Evolutionary conservation across 31 red algal genomes (phyloP).

Genomic region (Bonnemaisonia californica): DNA sequence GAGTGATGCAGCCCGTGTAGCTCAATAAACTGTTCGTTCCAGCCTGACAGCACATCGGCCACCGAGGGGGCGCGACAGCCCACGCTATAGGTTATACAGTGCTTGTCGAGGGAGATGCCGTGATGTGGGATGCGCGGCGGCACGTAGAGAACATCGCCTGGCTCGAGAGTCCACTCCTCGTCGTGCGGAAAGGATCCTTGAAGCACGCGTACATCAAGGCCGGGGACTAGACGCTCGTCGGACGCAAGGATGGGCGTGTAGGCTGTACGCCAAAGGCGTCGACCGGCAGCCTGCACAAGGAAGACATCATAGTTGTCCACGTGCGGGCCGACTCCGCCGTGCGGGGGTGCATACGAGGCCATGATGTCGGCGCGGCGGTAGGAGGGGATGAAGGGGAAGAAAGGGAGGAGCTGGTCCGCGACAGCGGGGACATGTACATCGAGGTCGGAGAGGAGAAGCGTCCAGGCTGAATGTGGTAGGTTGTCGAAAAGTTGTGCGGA

Average conservation of each 20-base stretch:
- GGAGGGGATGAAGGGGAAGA: conserved; percentile 72
- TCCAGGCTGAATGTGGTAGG: conserved; percentile 1
- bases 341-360: conserved; percentile 67
- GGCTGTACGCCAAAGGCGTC: conserved; percentile 61
- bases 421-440: conserved; percentile 19
- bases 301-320: conserved; percentile 97
- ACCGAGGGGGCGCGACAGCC: conserved; percentile 81
- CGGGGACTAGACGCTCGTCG: conserved; percentile 51
- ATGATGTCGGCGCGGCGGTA: conserved; percentile 89
- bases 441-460: conserved; percentile 4
- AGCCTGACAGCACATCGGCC: conserved; percentile 50
- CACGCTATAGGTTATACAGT: conserved; percentile 87
- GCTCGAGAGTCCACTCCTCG: conserved; percentile 71
- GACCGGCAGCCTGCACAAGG: conserved; percentile 70
- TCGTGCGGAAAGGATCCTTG: conserved; percentile 42
- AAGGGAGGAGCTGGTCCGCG: conserved; percentile 10
- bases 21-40: conserved; percentile 45
- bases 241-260: conserved; percentile 51
- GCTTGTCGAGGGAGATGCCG: conserved; percentile 51
- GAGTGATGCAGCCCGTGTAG: conserved; percentile 10
- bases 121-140: conserved; percentile 87
- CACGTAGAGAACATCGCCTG: conserved; percentile 90
- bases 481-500: conserved; percentile 44
- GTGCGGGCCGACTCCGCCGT: conserved; percentile 89
- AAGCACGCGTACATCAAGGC: conserved; percentile 71